These are phyloP conservation scores for Globisporangium emineosum DNA, from an alignment of 352 stramenopile genomes.

Conservation along the genomic window DNA sequence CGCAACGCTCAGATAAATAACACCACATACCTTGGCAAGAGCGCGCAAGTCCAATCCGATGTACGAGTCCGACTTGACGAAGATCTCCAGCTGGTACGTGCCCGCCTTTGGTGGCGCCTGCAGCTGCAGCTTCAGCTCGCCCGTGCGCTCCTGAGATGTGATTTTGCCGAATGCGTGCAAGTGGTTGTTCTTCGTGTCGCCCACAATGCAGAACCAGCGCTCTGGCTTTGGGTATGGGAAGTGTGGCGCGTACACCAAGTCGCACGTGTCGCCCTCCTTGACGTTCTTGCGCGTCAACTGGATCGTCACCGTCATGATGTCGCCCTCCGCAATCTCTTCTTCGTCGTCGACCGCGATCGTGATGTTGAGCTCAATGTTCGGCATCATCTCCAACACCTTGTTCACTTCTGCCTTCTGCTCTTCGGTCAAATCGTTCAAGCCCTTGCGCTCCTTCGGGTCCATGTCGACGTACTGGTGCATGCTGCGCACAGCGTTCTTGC, in stretches of 20 bases:
- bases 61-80: slow-evolving; percentile 98
- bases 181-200: slow-evolving; percentile 92
- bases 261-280: slow-evolving; percentile 91
- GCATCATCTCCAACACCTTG: slow-evolving; percentile 92
- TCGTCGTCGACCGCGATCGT: slow-evolving; percentile 90
- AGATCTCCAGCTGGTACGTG: slow-evolving; percentile 96
- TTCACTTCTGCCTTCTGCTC: slow-evolving; percentile 93
- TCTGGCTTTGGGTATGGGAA: slow-evolving; percentile 96
- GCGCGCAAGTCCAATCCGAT: slow-evolving; percentile 94
- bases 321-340: slow-evolving; percentile 96
- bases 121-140: slow-evolving; percentile 94
- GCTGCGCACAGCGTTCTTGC: slow-evolving; percentile 89
- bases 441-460: slow-evolving; percentile 91
- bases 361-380: slow-evolving; percentile 91
- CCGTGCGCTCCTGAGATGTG: slow-evolving; percentile 83
- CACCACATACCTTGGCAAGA: slow-evolving; percentile 74
- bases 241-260: slow-evolving; percentile 94
- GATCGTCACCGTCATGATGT: slow-evolving; percentile 98
- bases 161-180: slow-evolving; percentile 97
- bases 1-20: not conserved
- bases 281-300: slow-evolving; percentile 97
- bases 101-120: slow-evolving; percentile 92
- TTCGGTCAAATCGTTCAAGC: slow-evolving; percentile 88
- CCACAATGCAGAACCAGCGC: slow-evolving; percentile 97
- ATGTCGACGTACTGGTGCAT: slow-evolving; percentile 94